Percentiles rank a stretch among this genome's conserved stretches.
Evolutionary conservation across 805 yeast species (phyloP).

Genomic region (Lipomyces kockii): DNA sequence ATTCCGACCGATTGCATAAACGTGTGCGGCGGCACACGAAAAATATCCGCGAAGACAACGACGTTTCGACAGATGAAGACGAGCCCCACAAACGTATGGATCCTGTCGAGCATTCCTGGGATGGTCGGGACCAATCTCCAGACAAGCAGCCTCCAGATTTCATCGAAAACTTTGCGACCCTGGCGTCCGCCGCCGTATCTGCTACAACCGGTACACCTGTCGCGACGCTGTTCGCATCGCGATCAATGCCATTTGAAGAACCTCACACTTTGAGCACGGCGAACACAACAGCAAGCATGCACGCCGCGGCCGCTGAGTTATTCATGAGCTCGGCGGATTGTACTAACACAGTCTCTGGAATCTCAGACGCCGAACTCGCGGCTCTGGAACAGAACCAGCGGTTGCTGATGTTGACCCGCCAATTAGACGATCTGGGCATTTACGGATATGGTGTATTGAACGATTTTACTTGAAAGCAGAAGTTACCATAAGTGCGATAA

Average conservation of each 20-base stretch:
- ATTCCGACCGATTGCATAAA: conserved; percentile 24
- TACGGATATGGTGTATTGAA: conserved; percentile 23
- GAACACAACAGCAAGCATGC: not conserved
- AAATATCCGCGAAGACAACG: not conserved
- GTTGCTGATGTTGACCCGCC: conserved; percentile 19
- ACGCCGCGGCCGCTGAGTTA: not conserved
- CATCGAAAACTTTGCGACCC: too few relatives aligned
- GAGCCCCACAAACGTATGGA: not conserved
- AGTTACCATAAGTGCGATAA: not conserved
- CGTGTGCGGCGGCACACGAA: conserved; percentile 17
- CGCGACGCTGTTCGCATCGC: not conserved
- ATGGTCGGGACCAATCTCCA: not conserved
- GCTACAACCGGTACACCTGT: not conserved
- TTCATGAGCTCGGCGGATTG: not conserved
- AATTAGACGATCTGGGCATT: conserved; percentile 27
- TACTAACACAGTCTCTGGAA: not conserved
- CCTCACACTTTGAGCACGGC: not conserved
- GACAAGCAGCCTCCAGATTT: not conserved
- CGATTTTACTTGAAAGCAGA: not conserved
- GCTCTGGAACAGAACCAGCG: conserved; percentile 23
- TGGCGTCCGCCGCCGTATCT: not conserved
- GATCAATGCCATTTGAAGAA: not conserved
- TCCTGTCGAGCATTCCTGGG: not conserved
- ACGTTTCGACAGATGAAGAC: conserved; percentile 8
- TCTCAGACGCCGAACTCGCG: conserved; percentile 16